Evolutionary conservation across 1,284 basidiomycete species (phyloP).

Genomic region (Trichosporon faecale): DNA sequence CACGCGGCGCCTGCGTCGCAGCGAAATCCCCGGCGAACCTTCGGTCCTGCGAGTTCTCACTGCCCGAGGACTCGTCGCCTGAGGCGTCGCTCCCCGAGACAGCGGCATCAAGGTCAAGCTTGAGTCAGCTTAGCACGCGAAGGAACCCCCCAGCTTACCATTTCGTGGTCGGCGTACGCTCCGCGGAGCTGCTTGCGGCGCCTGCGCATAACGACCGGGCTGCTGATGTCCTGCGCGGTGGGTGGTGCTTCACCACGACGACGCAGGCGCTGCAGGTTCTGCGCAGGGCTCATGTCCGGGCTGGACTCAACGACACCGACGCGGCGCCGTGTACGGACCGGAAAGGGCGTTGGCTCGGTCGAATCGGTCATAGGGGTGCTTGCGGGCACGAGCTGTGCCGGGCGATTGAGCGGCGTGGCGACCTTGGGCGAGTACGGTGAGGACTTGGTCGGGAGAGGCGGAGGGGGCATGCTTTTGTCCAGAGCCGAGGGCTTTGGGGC

Average conservation of each 20-base stretch:
- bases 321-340: conserved; percentile 8
- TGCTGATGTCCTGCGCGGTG: not conserved
- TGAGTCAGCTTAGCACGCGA: not conserved
- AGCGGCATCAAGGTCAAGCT: conserved; percentile 43
- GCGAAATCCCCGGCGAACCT: conserved; percentile 51
- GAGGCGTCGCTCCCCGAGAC: conserved; percentile 38
- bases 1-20: conserved; percentile 54
- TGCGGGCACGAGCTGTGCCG: not conserved
- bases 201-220: not conserved
- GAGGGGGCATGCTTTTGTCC: conserved; percentile 18
- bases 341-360: conserved; percentile 15
- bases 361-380: not conserved
- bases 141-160: not conserved
- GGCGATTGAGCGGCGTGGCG: conserved; percentile 7
- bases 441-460: conserved; percentile 14
- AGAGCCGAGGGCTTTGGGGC: not conserved
- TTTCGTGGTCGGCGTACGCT: not conserved
- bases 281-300: conserved; percentile 15
- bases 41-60: conserved; percentile 49
- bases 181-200: not conserved
- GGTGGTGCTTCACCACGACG: not conserved
- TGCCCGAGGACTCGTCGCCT: conserved; percentile 42
- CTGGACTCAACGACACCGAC: not conserved
- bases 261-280: conserved; percentile 17
- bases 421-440: not conserved